Evolutionary conservation across 371 early-diverging fungal species (phyloP), one percentile per base, ranked within the genome.

Genomic region (Lichtheimia ramosa): DNA sequence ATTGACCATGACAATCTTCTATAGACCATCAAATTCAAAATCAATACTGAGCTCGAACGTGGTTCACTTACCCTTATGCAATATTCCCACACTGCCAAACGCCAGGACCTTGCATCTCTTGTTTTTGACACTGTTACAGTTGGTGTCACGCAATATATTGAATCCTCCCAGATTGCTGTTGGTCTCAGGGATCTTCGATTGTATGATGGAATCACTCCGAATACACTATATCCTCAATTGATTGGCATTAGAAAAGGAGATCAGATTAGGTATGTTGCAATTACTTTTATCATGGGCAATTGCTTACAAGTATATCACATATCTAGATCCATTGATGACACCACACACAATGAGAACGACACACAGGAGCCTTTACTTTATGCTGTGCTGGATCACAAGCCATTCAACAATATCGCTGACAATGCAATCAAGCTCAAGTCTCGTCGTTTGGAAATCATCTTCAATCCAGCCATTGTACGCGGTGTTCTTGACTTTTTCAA

Each of bases 381-480:
- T 12, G 65, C 92, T 16, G 76, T 76, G 7, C 89, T 87, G 66
- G 91, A 92, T 58, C 78, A 86, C 61, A 85, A 88, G 4, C 93
- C 95, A 0, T 58, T 89, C 10, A 83, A 88, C 56, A 80, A 71
- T 12, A 73, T 83, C n/a, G 91, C 92, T 0, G 93, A 93, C 64
- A 83, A 92, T 34, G 88, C 88, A 1, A 65, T 95, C 5, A 64
- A 73, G 2, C 68, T 94, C 18, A 75, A 74, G 24, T 89, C 92
- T 81, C 83, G 88, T n/a, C 91, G 92, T 48, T 73, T 94, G 43
- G 86, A 92, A 58, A 87, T 95, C 43, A 81, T 93, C 13, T 85
- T 89, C 70, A 92, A 90, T 56, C 92, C 92, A 2, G 58, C 63
- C 0, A 79, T 88, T 2, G 81, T 93, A 41, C 65, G 69, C 20